phyloP scores from a whole-genome alignment of 345 rosid species.

The Rhizophora mangle region DNA sequence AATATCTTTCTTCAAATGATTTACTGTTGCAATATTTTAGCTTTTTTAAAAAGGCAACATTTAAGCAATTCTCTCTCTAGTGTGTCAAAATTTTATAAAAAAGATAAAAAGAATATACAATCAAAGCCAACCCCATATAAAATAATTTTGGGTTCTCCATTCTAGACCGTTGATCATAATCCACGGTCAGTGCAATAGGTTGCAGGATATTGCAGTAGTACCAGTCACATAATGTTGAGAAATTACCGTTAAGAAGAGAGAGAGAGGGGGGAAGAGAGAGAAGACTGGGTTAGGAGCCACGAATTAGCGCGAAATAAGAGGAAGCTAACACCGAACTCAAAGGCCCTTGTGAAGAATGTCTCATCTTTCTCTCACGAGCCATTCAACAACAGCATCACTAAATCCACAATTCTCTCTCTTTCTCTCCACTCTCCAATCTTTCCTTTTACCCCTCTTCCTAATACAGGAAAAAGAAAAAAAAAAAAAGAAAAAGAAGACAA shows the following conservation, averaged over 20 bases:
- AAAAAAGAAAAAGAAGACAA: no score
- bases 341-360: slow-evolving; percentile 53
- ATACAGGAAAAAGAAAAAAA: no score
- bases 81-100: no score
- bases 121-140: no score
- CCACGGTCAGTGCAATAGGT: not conserved
- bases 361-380: slow-evolving; percentile 23
- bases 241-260: not conserved
- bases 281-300: slow-evolving; percentile 56
- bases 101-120: no score
- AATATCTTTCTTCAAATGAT: no score
- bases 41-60: no score
- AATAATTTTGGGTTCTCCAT: not conserved
- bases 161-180: not conserved
- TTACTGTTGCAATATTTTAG: no score
- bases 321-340: slow-evolving; percentile 50
- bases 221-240: not conserved
- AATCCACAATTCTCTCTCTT: slow-evolving; percentile 5
- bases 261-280: slow-evolving; percentile 10
- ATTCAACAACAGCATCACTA: not conserved
- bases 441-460: slow-evolving; percentile 7
- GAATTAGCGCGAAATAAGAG: slow-evolving; percentile 78
- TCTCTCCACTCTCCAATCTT: slow-evolving; percentile 17
- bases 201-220: not conserved
- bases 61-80: no score